Evolutionary conservation across 23 red algal genomes (phyloP), one percentile per base, ranked within the genome.

Genomic region (Cyanidiococcus yangmingshanensis): DNA sequence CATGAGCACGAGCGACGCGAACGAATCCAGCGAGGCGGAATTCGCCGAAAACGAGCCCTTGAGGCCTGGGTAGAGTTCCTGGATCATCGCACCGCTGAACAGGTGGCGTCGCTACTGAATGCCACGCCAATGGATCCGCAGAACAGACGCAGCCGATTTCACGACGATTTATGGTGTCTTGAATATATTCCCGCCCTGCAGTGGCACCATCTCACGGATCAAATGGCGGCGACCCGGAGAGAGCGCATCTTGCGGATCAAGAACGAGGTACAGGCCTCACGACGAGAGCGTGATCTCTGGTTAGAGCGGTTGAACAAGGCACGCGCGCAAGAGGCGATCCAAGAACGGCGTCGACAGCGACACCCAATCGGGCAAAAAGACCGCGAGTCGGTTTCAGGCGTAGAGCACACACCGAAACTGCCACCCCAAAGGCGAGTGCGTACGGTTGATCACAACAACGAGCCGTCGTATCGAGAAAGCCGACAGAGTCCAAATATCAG

Each of bases 131-230:
- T 71, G 63, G 63, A 71, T 30, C n/a, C 63, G 7, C 63, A 35
- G n/a, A 7, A 30, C 7, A 71, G 32, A 35, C 7, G 63, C 3
- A 71, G 63, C 63, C 63, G 63, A 25, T 71, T 71, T 35, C 63
- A 71, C 63, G 63, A 7, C 12, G 63, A 71, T 35, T 29, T 71
- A 7, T 71, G 63, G 63, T 71, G 63, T 30, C 7, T 71, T 25
- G n/a, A 35, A 35, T 71, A 71, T 29, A 35, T 71, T 7, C 63
- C 12, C 27, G 63, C 3, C 63, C 63, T 71, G 63, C 63, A 71
- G 63, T 71, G 63, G 63, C 63, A 71, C 32, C 63, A 71, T 71
- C 63, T 71, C 27, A 17, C 63, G n/a, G 63, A 71, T 30, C n/a
- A 71, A 29, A 25, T 71, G 63, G 63, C 63, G 27, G 63, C 63